These are phyloP conservation scores for Protomyces gravidus DNA, from an alignment of 1,139 yeast genomes.

Conservation along the genomic window DNA sequence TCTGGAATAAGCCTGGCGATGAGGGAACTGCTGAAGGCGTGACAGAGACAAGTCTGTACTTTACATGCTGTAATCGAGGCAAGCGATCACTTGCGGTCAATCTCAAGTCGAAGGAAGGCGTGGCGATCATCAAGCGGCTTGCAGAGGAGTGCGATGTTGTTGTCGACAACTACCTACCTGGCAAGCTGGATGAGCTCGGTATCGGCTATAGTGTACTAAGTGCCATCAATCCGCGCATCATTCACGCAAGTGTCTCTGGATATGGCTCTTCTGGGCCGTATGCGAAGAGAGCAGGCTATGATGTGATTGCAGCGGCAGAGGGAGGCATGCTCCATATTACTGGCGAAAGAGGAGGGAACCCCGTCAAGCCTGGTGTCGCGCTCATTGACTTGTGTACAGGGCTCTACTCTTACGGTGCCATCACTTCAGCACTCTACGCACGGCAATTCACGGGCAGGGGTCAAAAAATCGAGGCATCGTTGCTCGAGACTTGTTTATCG, in stretches of 20 bases:
- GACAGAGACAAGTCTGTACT: constrained; percentile 44
- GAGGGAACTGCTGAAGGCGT: constrained; percentile 8
- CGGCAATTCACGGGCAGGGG: constrained; percentile 39
- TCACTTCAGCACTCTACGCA: constrained; percentile 43
- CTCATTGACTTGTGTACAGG: constrained; percentile 47
- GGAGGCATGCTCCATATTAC: constrained; percentile 48
- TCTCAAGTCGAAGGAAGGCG: constrained; percentile 42
- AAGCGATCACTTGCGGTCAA: constrained; percentile 44
- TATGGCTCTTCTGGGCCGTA: constrained; percentile 45
- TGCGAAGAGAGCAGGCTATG: constrained; percentile 44
- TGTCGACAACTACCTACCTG: constrained; percentile 46
- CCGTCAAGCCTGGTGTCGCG: constrained; percentile 48
- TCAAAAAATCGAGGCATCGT: constrained; percentile 46
- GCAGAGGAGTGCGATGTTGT: constrained; percentile 43
- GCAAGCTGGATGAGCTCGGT: constrained; percentile 42
- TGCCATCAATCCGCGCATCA: constrained; percentile 36
- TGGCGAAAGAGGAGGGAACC: constrained; percentile 45
- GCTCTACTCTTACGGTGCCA: constrained; percentile 43
- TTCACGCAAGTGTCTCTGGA: constrained; percentile 44
- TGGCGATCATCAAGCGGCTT: constrained; percentile 39
- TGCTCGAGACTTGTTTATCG: constrained; percentile 41
- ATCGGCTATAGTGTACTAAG: constrained; percentile 40
- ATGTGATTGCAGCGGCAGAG: constrained; percentile 49
- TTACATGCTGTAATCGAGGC: constrained; percentile 43
- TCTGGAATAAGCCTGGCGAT: constrained; percentile 4